Evolutionary conservation across 2,329 filamentous ascomycete genomes (phyloP).

Genomic region (Myriosclerotinia duriaeana): DNA sequence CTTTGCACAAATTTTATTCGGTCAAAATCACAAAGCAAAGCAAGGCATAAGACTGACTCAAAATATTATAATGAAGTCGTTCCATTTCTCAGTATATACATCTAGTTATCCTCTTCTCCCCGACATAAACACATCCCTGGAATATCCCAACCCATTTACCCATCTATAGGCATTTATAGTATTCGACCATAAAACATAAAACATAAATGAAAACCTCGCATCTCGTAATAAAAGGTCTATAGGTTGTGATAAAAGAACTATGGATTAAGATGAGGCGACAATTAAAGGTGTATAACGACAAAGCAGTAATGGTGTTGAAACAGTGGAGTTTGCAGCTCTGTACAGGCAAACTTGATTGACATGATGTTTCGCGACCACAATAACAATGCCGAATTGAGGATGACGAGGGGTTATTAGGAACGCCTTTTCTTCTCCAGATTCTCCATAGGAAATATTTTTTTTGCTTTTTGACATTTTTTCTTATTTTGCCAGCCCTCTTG

Average conservation of each 20-base stretch:
- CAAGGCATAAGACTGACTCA: background rate
- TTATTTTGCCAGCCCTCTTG: constrained; percentile 1
- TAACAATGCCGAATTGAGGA: constrained; percentile 4
- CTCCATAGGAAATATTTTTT: constrained; percentile 16
- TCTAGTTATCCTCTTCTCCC: constrained; percentile 13
- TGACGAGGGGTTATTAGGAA: constrained; percentile 24
- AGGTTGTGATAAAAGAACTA: constrained; percentile 12
- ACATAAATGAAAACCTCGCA: constrained; percentile 18
- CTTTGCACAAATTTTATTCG: too few species aligned
- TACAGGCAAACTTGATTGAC: background rate
- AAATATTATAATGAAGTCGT: constrained; percentile 18
- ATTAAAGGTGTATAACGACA: constrained; percentile 19
- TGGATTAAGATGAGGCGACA: constrained; percentile 19
- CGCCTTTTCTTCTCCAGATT: constrained; percentile 22
- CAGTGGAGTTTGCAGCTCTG: background rate
- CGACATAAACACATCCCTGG: constrained; percentile 18
- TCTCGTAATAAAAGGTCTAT: constrained; percentile 23
- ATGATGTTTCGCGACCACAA: constrained; percentile 1
- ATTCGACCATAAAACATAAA: constrained; percentile 21
- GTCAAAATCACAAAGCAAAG: background rate
- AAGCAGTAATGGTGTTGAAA: background rate
- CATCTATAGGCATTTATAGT: constrained; percentile 16
- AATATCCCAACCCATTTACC: constrained; percentile 22
- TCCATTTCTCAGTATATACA: constrained; percentile 22
- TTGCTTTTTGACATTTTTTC: constrained; percentile 15